Percentiles rank a stretch among this genome's conserved stretches.
Evolutionary conservation across 192 early-diverging fungal species (phyloP).

Genomic region (Umbelopsis ramanniana): DNA sequence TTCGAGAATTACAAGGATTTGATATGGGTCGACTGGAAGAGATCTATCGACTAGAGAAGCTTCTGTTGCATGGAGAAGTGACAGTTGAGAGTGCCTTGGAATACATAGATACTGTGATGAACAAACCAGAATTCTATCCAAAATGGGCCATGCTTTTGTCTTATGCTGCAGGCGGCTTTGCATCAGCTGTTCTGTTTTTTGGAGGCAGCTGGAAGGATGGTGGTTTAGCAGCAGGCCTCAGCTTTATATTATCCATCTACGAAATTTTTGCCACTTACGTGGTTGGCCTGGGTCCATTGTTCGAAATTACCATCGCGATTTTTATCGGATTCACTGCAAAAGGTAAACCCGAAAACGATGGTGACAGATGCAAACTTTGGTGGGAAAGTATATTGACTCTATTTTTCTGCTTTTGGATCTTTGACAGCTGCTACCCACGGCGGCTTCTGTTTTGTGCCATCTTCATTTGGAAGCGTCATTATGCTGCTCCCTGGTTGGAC

Average conservation of each 20-base stretch:
- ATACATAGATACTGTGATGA: constrained; percentile 59
- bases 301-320: constrained; percentile 22
- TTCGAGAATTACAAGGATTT: constrained; percentile 56
- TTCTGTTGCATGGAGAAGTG: constrained; percentile 58
- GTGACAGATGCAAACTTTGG: no score
- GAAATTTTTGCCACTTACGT: constrained; percentile 49
- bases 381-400: not conserved
- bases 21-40: constrained; percentile 66
- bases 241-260: constrained; percentile 45
- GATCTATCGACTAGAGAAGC: constrained; percentile 58
- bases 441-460: constrained; percentile 67
- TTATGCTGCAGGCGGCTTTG: constrained; percentile 53
- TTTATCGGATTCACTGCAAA: constrained; percentile 20
- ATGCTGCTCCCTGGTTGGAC: constrained; percentile 78
- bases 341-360: not conserved
- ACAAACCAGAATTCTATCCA: constrained; percentile 55
- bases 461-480: constrained; percentile 64
- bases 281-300: constrained; percentile 6
- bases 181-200: constrained; percentile 64
- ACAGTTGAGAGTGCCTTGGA: constrained; percentile 60
- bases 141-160: constrained; percentile 58
- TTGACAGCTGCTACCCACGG: constrained; percentile 40
- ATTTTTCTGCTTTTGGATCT: not conserved
- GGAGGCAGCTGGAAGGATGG: constrained; percentile 67
- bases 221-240: constrained; percentile 50